Percentiles rank a stretch among this genome's conserved stretches.
phyloP scores from a whole-genome alignment of 2,329 filamentous ascomycete genomes.

The Phyllosticta citribraziliensis region DNA sequence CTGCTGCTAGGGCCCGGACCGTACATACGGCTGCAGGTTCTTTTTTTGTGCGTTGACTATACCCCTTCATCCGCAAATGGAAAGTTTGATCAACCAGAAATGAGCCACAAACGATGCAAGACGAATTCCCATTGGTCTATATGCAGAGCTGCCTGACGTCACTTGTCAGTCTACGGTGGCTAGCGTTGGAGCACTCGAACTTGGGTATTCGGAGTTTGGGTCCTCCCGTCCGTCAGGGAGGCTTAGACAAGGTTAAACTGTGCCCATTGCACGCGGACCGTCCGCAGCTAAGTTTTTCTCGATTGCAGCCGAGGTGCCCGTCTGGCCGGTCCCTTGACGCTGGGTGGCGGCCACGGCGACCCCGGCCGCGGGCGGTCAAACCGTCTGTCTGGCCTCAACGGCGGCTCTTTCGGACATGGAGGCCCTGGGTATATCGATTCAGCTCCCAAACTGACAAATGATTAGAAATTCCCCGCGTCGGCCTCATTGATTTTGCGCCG shows the following conservation, averaged over 20 bases:
- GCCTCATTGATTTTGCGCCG: background rate
- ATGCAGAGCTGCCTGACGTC: background rate
- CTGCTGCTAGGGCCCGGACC: background rate
- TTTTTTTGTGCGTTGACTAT: background rate
- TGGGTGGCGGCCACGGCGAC: background rate
- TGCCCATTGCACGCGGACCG: background rate
- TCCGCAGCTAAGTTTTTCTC: background rate
- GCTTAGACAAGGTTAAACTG: background rate
- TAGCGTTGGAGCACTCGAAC: background rate
- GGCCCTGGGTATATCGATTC: background rate
- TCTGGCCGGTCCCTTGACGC: background rate
- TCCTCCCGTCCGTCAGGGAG: background rate
- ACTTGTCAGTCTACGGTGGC: background rate
- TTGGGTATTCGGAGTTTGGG: background rate
- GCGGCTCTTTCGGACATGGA: background rate
- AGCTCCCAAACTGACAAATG: background rate
- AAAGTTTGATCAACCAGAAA: background rate
- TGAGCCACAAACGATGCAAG: background rate
- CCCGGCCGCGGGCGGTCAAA: background rate
- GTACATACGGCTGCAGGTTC: background rate
- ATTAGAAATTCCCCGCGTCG: background rate
- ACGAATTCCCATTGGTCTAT: background rate
- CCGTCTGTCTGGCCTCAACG: background rate
- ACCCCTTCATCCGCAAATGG: background rate
- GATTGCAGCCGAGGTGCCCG: background rate